Conservation (phyloP, 352 stramenopile species). For the Pythium myriotylum region DNA sequence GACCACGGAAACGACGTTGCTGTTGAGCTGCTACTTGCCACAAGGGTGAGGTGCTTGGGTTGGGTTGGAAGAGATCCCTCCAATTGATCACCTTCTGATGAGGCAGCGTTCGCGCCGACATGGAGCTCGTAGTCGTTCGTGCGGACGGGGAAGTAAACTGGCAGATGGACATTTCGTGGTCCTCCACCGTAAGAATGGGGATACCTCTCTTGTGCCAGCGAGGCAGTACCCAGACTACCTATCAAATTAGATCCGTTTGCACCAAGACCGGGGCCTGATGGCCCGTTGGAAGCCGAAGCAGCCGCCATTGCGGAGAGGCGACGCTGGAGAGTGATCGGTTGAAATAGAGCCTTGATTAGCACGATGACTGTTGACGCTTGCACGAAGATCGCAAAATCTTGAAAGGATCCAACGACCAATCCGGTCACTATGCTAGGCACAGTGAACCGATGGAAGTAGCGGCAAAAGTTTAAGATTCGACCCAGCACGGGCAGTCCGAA, state of each 20-base stretch:
- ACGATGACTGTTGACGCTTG: conserved; percentile 67
- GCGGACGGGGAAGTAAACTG: conserved; percentile 68
- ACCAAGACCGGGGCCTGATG: background rate
- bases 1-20: conserved; percentile 35
- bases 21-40: conserved; percentile 29
- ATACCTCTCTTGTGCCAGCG: conserved; percentile 24
- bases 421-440: conserved; percentile 46
- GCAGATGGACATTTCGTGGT: conserved; percentile 34
- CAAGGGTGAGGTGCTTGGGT: conserved; percentile 53
- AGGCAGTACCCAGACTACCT: background rate
- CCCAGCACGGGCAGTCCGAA: conserved; percentile 62
- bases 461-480: conserved; percentile 61
- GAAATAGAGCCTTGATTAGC: conserved; percentile 65
- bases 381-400: conserved; percentile 68
- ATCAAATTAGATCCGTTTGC: conserved; percentile 10
- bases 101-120: background rate
- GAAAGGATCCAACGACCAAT: conserved; percentile 45
- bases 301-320: conserved; percentile 17
- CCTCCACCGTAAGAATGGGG: conserved; percentile 25
- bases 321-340: conserved; percentile 28
- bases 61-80: conserved; percentile 33
- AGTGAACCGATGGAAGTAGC: conserved; percentile 61
- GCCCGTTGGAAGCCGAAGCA: conserved; percentile 13
- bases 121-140: conserved; percentile 53
- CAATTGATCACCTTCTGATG: conserved; percentile 24